Percentiles rank a stretch among this genome's conserved stretches.
These are phyloP conservation scores for Lycium barbarum DNA, from an alignment of 257 asterid genomes.

Conservation along the genomic window DNA sequence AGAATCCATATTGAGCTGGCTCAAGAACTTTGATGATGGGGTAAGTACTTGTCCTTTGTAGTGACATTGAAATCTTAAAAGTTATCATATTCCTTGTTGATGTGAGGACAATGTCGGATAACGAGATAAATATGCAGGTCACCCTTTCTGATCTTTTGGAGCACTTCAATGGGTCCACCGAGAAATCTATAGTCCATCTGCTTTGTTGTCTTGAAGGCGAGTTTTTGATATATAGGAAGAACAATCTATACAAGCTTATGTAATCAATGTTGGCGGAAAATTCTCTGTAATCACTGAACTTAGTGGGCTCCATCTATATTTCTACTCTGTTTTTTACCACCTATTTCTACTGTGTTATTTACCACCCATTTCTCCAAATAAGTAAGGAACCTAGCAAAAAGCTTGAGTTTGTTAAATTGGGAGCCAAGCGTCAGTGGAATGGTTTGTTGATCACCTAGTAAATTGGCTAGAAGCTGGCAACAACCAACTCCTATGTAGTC, in stretches of 20 bases:
- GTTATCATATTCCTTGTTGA: constrained; percentile 1
- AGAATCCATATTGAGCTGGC: constrained; percentile 59
- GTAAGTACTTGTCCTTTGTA: constrained; percentile 48
- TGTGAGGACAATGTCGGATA: constrained; percentile 1
- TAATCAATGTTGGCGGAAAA: constrained; percentile 37
- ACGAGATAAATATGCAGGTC: constrained; percentile 57
- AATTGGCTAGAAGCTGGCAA: constrained; percentile 1
- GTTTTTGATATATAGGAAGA: constrained; percentile 69
- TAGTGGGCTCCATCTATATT: not conserved
- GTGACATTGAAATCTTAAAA: not conserved
- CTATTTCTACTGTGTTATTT: constrained; percentile 1
- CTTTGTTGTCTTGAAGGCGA: constrained; percentile 71
- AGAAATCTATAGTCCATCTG: constrained; percentile 56
- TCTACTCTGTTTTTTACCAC: not conserved
- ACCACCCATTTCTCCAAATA: not conserved
- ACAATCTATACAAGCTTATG: constrained; percentile 61
- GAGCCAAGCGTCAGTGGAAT: not conserved
- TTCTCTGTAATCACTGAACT: constrained; percentile 30
- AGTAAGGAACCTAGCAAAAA: not conserved
- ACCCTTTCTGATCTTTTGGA: constrained; percentile 55
- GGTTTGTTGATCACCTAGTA: not conserved
- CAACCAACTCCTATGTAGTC: not conserved
- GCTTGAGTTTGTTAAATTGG: constrained; percentile 5
- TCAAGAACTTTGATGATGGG: constrained; percentile 68
- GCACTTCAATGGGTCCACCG: constrained; percentile 72